Base-by-base conservation (phyloP, 139 green algal genomes). In the Chlamydomonas sphaeroides region DNA sequence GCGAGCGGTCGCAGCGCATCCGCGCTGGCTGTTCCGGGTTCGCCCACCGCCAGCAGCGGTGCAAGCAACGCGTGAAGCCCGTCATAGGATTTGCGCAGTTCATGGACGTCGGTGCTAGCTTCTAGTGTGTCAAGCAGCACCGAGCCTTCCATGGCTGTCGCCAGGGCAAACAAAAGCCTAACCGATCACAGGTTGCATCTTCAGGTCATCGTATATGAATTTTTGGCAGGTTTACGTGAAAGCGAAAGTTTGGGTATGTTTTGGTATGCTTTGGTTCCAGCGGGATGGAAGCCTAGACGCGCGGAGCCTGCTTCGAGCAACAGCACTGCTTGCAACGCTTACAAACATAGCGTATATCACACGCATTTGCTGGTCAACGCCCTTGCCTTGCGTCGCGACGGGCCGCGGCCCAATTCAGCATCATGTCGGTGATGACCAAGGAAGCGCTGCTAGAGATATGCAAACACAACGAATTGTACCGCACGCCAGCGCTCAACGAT, bases 401-500 rank as follows among this genome's bases (percentile, higher is more conserved):
- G 45, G 45, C 45, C 45, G 45, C 45, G 45, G 45, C 45, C 45
- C 45, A 53, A 10, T 21, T 14, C 8, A 33, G 20, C 20, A 78
- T 17, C 17, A 89, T 83, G 84, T 57, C 59, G 48, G 33, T 25
- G n/a, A 97, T 98, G 95, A 93, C 90, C 10, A 84, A 77, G 3
- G 35, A 65, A 1, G 83, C 79, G 0, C 78, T 98, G 63, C 59
- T 80, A 33, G 79, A 89, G 5, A 82, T 96, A 0, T 98, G 95
- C 85, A 95, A 94, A 73, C 70, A 97, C 53, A 85, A 96, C 51
- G 85, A 92, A 23, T 76, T 95, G 23, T 98, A 97, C 66, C 65
- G 75, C 1, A 98, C 94, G 7, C 93, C 96, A 3, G 45, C 78
- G 0, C 80, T 98, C 2, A 98, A 98, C 78, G 95, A 98, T 74